Conservation (phyloP, 2,329 filamentous ascomycete genomes). For the Talaromyces verruculosus region DNA sequence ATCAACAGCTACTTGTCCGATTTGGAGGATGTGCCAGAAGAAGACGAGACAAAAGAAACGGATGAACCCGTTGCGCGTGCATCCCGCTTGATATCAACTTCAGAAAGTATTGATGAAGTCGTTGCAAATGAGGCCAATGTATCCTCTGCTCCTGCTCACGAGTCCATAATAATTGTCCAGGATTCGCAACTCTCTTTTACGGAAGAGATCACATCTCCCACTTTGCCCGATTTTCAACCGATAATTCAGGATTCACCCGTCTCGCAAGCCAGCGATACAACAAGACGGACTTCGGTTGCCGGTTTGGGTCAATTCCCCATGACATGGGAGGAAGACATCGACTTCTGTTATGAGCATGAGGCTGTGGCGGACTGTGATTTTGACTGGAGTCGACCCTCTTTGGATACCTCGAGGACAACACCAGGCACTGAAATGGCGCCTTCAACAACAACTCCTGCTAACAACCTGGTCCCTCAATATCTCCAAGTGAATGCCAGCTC, state of each 20-base stretch:
- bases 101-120: slow-evolving; percentile 24
- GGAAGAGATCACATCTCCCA: slow-evolving; percentile 48
- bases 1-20: slow-evolving; percentile 43
- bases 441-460: slow-evolving; percentile 14
- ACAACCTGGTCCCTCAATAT: slow-evolving; percentile 18
- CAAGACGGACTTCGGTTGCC: slow-evolving; percentile 24
- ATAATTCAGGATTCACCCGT: slow-evolving; percentile 23
- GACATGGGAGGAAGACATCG: slow-evolving; percentile 63
- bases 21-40: slow-evolving; percentile 49
- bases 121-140: slow-evolving; percentile 19
- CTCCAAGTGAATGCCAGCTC: slow-evolving; percentile 28
- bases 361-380: slow-evolving; percentile 62
- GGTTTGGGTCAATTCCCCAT: slow-evolving; percentile 35
- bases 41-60: slow-evolving; percentile 38
- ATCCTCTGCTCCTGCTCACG: slow-evolving; percentile 26
- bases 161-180: slow-evolving; percentile 33
- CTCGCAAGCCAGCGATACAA: slow-evolving; percentile 24
- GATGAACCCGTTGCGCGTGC: slow-evolving; percentile 20
- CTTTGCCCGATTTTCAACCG: slow-evolving; percentile 32
- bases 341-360: slow-evolving; percentile 62
- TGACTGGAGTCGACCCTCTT: slow-evolving; percentile 52
- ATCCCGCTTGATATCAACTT: slow-evolving; percentile 19
- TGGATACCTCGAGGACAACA: slow-evolving; percentile 31
- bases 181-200: slow-evolving; percentile 43
- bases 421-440: not conserved